A percentile compares a stretch with the other conserved stretches of the same genome.
Evolutionary conservation across 148 eudicot species (phyloP).

Genomic region (Dianthus caryophyllus): DNA sequence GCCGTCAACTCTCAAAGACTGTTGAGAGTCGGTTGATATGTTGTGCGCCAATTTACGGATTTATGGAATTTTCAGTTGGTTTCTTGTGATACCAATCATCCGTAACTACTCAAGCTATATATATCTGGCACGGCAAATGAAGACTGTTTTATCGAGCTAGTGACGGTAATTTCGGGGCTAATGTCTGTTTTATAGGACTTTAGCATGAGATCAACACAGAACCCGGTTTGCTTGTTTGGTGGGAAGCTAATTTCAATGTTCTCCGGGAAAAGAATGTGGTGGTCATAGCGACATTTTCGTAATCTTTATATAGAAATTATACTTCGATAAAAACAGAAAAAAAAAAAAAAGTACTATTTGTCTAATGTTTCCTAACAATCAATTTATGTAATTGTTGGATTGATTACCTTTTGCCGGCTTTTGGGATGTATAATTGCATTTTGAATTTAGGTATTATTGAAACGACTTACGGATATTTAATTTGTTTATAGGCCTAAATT

Average conservation of each 20-base stretch:
- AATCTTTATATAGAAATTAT: too few relatives aligned
- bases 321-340: too few relatives aligned
- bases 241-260: not conserved
- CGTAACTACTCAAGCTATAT: not conserved
- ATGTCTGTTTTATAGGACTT: not conserved
- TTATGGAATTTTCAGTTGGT: not conserved
- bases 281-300: not conserved
- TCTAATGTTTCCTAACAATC: too few relatives aligned
- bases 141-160: not conserved
- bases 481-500: too few relatives aligned
- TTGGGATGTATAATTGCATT: too few relatives aligned
- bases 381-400: not conserved
- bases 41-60: too few relatives aligned
- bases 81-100: not conserved
- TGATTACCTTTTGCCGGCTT: too few relatives aligned
- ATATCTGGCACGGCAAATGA: not conserved
- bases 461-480: too few relatives aligned
- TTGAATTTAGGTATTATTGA: too few relatives aligned
- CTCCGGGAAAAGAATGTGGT: not conserved
- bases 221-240: not conserved
- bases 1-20: too few relatives aligned
- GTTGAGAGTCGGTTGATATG: too few relatives aligned
- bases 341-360: too few relatives aligned
- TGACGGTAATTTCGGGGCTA: not conserved
- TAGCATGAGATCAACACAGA: not conserved